These are phyloP conservation scores for Ensete ventricosum DNA, from an alignment of 176 grass and related monocot species.

Conservation along the genomic window DNA sequence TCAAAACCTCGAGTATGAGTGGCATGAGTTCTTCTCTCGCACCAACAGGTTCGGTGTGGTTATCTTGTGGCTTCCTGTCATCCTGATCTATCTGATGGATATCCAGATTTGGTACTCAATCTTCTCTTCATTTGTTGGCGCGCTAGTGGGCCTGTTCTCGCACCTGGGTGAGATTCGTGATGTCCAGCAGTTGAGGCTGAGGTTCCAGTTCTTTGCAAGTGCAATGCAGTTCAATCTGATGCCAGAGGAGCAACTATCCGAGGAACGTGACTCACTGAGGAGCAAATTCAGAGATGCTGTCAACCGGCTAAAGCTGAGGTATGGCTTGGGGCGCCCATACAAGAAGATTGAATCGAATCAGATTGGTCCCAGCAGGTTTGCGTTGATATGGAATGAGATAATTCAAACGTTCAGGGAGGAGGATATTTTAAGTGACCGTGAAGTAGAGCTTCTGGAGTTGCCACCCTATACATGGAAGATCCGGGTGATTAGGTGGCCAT, in stretches of 20 bases:
- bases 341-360: constrained; percentile 81
- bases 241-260: constrained; percentile 66
- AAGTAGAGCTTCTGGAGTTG: constrained; percentile 73
- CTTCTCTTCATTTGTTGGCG: constrained; percentile 69
- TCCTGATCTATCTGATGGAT: constrained; percentile 97
- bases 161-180: constrained; percentile 86
- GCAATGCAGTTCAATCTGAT: constrained; percentile 97
- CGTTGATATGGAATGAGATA: constrained; percentile 93
- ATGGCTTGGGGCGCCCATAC: constrained; percentile 77
- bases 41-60: constrained; percentile 73
- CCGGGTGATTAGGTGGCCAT: constrained; percentile 92
- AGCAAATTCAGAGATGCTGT: constrained; percentile 54
- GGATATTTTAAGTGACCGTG: constrained; percentile 74
- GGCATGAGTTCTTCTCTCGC: constrained; percentile 75
- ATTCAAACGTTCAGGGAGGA: constrained; percentile 81
- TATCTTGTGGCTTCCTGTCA: constrained; percentile 69
- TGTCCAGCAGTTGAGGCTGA: constrained; percentile 66
- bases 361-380: constrained; percentile 59
- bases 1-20: constrained; percentile 31
- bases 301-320: constrained; percentile 75
- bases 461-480: constrained; percentile 75
- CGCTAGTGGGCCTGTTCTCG: constrained; percentile 72
- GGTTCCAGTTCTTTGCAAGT: constrained; percentile 92
- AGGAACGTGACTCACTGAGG: constrained; percentile 46
- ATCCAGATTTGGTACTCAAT: constrained; percentile 96